These are phyloP conservation scores for Tuber borchii DNA, from an alignment of 495 filamentous ascomycete genomes.

Conservation along the genomic window DNA sequence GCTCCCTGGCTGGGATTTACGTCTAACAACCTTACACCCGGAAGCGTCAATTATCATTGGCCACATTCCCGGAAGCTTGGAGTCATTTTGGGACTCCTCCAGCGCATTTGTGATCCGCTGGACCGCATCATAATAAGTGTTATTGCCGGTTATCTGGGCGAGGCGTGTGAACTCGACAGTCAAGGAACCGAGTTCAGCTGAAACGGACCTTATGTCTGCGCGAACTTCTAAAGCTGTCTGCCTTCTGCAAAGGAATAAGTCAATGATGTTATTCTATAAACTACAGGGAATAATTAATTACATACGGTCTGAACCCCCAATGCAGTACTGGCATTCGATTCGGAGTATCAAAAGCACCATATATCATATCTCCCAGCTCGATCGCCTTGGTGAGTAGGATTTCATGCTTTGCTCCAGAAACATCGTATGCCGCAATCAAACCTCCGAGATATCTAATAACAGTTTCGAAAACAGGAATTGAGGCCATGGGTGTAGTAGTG, in stretches of 20 bases:
- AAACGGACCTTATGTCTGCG: constrained; percentile 24
- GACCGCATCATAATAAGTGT: constrained; percentile 91
- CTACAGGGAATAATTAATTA: constrained; percentile 6
- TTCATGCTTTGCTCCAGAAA: constrained; percentile 57
- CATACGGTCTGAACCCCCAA: constrained; percentile 52
- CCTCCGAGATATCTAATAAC: constrained; percentile 84
- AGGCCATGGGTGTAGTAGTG: constrained; percentile 55
- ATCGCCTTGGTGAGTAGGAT: constrained; percentile 77
- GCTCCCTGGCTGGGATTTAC: background rate
- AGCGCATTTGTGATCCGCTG: constrained; percentile 85
- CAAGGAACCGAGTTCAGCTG: constrained; percentile 84
- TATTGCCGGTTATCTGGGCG: constrained; percentile 78
- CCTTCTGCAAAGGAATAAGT: constrained; percentile 25
- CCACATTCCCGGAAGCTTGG: constrained; percentile 75
- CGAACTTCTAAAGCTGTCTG: constrained; percentile 21
- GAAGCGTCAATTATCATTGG: constrained; percentile 73
- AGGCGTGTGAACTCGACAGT: constrained; percentile 93
- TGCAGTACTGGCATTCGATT: constrained; percentile 89
- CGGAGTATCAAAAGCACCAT: constrained; percentile 90
- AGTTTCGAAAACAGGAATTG: constrained; percentile 78
- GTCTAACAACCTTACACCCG: constrained; percentile 50
- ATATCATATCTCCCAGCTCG: constrained; percentile 81
- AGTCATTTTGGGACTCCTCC: constrained; percentile 66
- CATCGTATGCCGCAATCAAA: constrained; percentile 74
- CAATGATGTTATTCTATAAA: background rate